phyloP scores from a whole-genome alignment of 495 filamentous ascomycete genomes.

The Tuber umbilicatum region DNA sequence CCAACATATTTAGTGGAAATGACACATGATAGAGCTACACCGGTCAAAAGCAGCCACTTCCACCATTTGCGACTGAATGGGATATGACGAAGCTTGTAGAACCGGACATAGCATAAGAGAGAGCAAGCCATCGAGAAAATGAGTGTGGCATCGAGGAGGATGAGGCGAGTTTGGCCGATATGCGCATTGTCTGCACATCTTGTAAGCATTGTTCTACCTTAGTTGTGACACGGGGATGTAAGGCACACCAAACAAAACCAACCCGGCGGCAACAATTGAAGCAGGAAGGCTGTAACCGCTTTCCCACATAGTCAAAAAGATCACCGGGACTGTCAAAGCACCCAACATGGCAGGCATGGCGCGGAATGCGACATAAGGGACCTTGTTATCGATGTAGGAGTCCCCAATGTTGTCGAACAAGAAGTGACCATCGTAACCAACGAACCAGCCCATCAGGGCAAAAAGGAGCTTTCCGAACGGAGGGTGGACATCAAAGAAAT shows the following conservation, averaged over 20 bases:
- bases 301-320: constrained; percentile 99
- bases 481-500: constrained; percentile 99
- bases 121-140: constrained; percentile 94
- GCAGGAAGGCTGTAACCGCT: constrained; percentile 94
- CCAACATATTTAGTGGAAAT: constrained; percentile 99
- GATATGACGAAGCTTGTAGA: constrained; percentile 90
- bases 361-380: constrained; percentile 92
- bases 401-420: constrained; percentile 99
- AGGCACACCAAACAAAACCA: constrained; percentile 63
- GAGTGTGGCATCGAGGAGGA: constrained; percentile 87
- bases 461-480: constrained; percentile 88
- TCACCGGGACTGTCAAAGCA: constrained; percentile 84
- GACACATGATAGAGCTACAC: constrained; percentile 88
- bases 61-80: constrained; percentile 95
- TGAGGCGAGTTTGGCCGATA: constrained; percentile 91
- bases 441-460: constrained; percentile 92
- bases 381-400: constrained; percentile 93
- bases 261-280: constrained; percentile 72
- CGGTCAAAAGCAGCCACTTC: constrained; percentile 97
- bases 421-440: constrained; percentile 93
- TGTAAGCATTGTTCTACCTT: constrained; percentile 11
- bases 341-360: constrained; percentile 89
- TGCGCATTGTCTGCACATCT: constrained; percentile 73
- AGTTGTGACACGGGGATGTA: not conserved
- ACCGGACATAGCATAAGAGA: constrained; percentile 86